Evolutionary conservation across 805 yeast species (phyloP).

Genomic region (Pichia insulana): DNA sequence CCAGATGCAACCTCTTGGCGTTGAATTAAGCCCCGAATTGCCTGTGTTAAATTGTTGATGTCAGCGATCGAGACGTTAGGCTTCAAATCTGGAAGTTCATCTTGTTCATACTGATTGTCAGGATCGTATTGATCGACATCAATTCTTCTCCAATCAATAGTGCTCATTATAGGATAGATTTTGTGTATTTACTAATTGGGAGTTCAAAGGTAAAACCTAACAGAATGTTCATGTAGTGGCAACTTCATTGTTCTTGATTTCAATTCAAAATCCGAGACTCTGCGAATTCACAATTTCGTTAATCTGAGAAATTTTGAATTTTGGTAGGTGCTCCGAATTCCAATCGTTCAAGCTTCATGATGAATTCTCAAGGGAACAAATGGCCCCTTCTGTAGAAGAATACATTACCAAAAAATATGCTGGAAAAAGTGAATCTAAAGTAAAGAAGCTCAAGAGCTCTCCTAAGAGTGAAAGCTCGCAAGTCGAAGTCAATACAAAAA

Average conservation of each 20-base stretch:
- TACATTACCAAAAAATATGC: slow-evolving; percentile 5
- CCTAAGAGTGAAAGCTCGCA: too few species aligned
- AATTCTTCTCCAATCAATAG: slow-evolving; percentile 88
- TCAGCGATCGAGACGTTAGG: slow-evolving; percentile 45
- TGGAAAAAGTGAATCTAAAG: background rate
- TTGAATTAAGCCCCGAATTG: slow-evolving; percentile 53
- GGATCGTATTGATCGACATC: slow-evolving; percentile 89
- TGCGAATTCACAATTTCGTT: background rate
- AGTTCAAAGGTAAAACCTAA: too few species aligned
- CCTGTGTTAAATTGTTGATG: slow-evolving; percentile 44
- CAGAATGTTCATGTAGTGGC: too few species aligned
- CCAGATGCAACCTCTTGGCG: slow-evolving; percentile 70
- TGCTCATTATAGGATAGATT: slow-evolving; percentile 13
- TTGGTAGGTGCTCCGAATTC: too few species aligned
- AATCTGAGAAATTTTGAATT: background rate
- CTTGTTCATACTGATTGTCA: slow-evolving; percentile 41
- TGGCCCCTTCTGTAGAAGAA: background rate
- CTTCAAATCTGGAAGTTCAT: slow-evolving; percentile 26
- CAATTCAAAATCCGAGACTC: too few species aligned
- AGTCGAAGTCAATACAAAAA: too few species aligned
- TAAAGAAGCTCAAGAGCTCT: too few species aligned
- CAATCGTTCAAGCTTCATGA: too few species aligned
- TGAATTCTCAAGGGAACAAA: too few species aligned
- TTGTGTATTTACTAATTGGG: too few species aligned
- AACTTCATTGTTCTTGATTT: too few species aligned